Conservation (phyloP, 805 yeast species). For the Myxozyma mucilagina region DNA sequence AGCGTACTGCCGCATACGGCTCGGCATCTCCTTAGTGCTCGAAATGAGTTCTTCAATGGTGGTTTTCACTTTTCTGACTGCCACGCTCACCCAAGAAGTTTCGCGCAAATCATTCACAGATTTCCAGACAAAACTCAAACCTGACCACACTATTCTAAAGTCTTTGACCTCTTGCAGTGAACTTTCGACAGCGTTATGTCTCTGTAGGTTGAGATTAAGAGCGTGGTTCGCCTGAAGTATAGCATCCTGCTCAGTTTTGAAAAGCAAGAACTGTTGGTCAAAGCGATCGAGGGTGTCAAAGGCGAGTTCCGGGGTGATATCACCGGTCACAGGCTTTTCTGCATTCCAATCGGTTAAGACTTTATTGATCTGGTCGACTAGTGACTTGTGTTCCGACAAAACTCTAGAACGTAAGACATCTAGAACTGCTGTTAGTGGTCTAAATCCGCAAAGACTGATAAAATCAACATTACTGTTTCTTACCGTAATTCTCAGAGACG, state of each 20-base stretch:
- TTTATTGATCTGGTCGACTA: constrained; percentile 10
- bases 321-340: constrained; percentile 38
- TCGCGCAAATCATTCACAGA: constrained; percentile 47
- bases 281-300: constrained; percentile 35
- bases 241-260: constrained; percentile 27
- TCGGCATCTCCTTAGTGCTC: constrained; percentile 54
- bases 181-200: constrained; percentile 38
- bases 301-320: constrained; percentile 36
- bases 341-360: constrained; percentile 28
- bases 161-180: constrained; percentile 55
- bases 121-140: constrained; percentile 55
- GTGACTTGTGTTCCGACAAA: constrained; percentile 19
- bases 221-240: constrained; percentile 42
- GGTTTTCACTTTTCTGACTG: constrained; percentile 48
- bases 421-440: not conserved
- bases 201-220: constrained; percentile 41
- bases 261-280: constrained; percentile 32
- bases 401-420: constrained; percentile 21
- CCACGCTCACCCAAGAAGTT: constrained; percentile 52
- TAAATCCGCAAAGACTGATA: constrained; percentile 20
- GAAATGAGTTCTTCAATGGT: constrained; percentile 54
- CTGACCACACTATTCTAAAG: constrained; percentile 62
- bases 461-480: not conserved
- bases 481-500: constrained; percentile 48
- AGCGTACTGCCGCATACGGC: constrained; percentile 61